Evolutionary conservation across 306 rosid genomes (phyloP), one percentile per base, ranked within the genome.

Genomic region (Quercus mongolica): DNA sequence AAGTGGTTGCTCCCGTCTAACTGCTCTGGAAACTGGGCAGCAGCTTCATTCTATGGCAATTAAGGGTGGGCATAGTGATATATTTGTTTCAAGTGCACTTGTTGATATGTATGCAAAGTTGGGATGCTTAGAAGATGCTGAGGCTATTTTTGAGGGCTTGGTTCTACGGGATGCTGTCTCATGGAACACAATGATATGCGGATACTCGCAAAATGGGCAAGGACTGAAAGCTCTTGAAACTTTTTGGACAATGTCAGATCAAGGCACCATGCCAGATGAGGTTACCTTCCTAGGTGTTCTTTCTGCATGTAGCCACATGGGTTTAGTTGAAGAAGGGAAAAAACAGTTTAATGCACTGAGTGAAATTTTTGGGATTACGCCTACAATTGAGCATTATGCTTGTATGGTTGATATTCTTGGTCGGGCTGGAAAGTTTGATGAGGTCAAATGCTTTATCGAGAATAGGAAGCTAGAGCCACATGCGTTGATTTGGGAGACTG

Each of bases 141-240:
- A 79, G 76, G 55, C 75, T 31, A 76, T 84, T 64, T 84, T 84
- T 73, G 59, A 72, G 76, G 78, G 68, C 44, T 54, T 80, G 73
- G 73, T 56, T 79, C n/a, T 56, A 49, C 78, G 67, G 35, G 87
- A 84, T 76, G 74, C 51, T 31, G 76, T 76, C 52, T 72, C 77
- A 35, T 80, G 87, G 87, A 84, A 84, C 63, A 80, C 84, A 44
- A 84, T 84, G 87, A 84, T 84, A 76, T 76, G 84, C 57, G 87
- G 84, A 20, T 84, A 79, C 56, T 79, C 87, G 35, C 72, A 56
- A 4, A 81, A 84, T 3, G 84, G 87, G 23, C 73, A 72, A 35
- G 84, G 87, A 76, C 61, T 72, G 33, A 79, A 76, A 80, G 87
- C 87, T 65, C 81, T 84, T 10, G 72, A 84, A 57, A 84, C 83